Evolutionary conservation across 495 filamentous ascomycete species (phyloP), one percentile per base, ranked within the genome.

Genomic region (Aspergillus heteromorphus): DNA sequence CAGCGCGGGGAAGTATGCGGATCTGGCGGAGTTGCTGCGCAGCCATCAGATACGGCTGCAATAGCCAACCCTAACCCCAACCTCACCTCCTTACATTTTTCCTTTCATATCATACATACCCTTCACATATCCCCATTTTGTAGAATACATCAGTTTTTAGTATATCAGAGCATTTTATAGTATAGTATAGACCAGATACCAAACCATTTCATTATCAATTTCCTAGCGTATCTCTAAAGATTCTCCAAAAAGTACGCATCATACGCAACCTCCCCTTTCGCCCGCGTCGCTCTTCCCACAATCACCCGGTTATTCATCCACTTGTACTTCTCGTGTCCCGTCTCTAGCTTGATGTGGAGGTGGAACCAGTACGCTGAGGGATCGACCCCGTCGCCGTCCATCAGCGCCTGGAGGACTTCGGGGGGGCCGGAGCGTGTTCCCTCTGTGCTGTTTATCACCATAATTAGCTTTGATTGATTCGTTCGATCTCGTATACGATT

Each of bases 291-390:
- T 11, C 67, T 49, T 21, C 65, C 67, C 17, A 70, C 53, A 49
- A 70, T 66, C 6, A 70, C 63, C 18, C 65, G 55, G 42, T 70
- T 58, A 23, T 68, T 70, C 65, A 70, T 64, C 67, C 67, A 68
- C 11, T 53, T 51, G 42, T 68, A 70, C 52, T 62, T 61, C n/a
- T 68, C 65, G 48, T 68, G 56, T 1, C 67, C 67, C 0, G 64
- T 68, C 45, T 68, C 67, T 14, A 68, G 53, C 47, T 64, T 66
- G 6, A 68, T 51, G 19, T 68, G 65, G 1, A 70, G 53, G 49
- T 70, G 65, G 20, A 68, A 66, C 65, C 67, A 70, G 27, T 70
- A 70, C 40, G 57, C 49, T 14, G 49, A 60, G 4, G 61, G 61
- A 27, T 70, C 63, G 0, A 70, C 67, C 0, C 55, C 57, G 1